phyloP scores from a whole-genome alignment of 495 filamentous ascomycete genomes.

The Platismatia glauca region DNA sequence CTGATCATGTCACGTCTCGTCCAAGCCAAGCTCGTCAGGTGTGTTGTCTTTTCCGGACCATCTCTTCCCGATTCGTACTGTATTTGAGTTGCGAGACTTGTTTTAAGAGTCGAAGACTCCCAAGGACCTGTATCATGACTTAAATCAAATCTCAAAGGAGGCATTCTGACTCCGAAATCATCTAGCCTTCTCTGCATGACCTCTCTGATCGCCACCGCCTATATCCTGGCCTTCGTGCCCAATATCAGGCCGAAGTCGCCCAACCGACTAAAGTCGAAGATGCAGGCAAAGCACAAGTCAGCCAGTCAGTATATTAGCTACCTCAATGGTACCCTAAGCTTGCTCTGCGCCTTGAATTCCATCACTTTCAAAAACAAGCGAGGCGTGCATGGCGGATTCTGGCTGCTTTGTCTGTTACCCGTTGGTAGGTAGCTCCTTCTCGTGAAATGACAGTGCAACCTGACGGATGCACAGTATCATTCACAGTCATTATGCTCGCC shows the following conservation, averaged over 20 bases:
- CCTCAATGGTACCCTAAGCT: constrained; percentile 21
- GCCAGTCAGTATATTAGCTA: constrained; percentile 15
- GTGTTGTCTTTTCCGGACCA: too few species aligned
- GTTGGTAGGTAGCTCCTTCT: constrained; percentile 23
- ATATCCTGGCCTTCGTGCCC: constrained; percentile 34
- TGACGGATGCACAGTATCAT: constrained; percentile 29
- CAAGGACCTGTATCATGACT: too few species aligned
- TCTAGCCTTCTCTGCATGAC: constrained; percentile 48
- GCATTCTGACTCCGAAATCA: too few species aligned
- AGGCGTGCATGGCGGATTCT: constrained; percentile 22
- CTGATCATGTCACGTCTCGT: constrained; percentile 31
- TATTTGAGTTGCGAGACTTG: too few species aligned
- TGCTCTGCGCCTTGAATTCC: constrained; percentile 19
- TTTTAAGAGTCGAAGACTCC: too few species aligned
- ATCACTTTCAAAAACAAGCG: constrained; percentile 14
- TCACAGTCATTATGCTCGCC: constrained; percentile 31
- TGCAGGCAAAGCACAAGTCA: constrained; percentile 1
- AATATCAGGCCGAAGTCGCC: constrained; percentile 17
- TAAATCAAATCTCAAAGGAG: too few species aligned
- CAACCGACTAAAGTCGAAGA: constrained; percentile 14
- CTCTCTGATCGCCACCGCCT: constrained; percentile 53
- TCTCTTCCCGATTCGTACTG: too few species aligned
- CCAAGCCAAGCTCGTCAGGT: constrained; percentile 34
- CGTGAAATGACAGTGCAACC: constrained; percentile 24
- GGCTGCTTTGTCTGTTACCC: constrained; percentile 24